phyloP scores from a whole-genome alignment of 148 eudicot species.

The Pharnaceum exiguum region DNA sequence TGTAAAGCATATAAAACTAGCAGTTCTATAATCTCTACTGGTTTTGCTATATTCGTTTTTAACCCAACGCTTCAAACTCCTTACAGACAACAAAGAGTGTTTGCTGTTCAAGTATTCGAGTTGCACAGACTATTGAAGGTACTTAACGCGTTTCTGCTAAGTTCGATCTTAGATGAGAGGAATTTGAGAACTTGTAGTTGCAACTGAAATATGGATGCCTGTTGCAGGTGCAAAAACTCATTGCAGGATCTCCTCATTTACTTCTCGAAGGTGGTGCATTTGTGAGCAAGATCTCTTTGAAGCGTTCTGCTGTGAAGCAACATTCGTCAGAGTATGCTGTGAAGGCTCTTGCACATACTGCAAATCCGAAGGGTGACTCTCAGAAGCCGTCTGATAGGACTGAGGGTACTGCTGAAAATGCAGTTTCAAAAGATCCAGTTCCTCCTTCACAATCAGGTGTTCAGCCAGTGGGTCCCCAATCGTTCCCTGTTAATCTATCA shows the following conservation, averaged over 20 bases:
- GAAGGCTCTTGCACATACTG: slow-evolving; percentile 28
- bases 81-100: slow-evolving; percentile 85
- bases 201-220: slow-evolving; percentile 4
- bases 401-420: slow-evolving; percentile 61
- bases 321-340: slow-evolving; percentile 35
- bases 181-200: not conserved
- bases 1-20: no score
- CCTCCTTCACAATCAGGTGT: slow-evolving; percentile 36
- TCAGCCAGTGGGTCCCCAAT: slow-evolving; percentile 26
- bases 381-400: slow-evolving; percentile 33
- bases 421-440: slow-evolving; percentile 37
- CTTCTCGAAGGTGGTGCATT: slow-evolving; percentile 45
- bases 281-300: slow-evolving; percentile 37
- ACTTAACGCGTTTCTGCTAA: slow-evolving; percentile 1
- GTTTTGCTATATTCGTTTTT: slow-evolving; percentile 5
- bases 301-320: slow-evolving; percentile 39
- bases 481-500: slow-evolving; percentile 26
- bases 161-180: not conserved
- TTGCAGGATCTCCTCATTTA: slow-evolving; percentile 78
- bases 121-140: slow-evolving; percentile 93
- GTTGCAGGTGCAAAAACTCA: slow-evolving; percentile 74
- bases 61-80: slow-evolving; percentile 23
- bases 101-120: slow-evolving; percentile 95
- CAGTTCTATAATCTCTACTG: not conserved
- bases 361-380: slow-evolving; percentile 34